A percentile compares a stretch with the other conserved stretches of the same genome.
These are phyloP conservation scores for Dipteronia dyeriana DNA, from an alignment of 345 rosid genomes.

Conservation along the genomic window DNA sequence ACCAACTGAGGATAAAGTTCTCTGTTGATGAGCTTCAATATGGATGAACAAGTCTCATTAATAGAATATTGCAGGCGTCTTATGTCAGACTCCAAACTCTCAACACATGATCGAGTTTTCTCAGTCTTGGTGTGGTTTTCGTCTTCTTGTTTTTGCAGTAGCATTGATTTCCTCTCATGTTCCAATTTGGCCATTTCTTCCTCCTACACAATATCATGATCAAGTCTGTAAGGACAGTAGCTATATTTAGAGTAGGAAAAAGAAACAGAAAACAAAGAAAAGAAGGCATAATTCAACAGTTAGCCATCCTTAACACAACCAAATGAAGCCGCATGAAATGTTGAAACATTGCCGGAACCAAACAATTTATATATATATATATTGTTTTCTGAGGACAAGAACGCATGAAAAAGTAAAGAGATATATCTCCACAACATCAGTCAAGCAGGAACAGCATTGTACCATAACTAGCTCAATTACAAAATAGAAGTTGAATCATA, in stretches of 20 bases:
- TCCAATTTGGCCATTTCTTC: conserved; percentile 76
- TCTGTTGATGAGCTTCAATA: conserved; percentile 56
- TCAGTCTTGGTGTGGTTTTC: conserved; percentile 60
- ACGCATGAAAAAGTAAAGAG: not conserved
- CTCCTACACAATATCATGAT: conserved; percentile 47
- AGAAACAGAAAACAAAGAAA: conserved; percentile 10
- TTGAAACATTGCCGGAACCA: not conserved
- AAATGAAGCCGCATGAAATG: not conserved
- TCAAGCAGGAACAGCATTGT: not conserved
- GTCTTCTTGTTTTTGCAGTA: conserved; percentile 69
- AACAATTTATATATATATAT: not conserved
- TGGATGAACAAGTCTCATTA: conserved; percentile 47
- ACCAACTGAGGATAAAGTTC: conserved; percentile 91
- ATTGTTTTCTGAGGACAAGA: not conserved
- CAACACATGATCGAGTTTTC: conserved; percentile 59
- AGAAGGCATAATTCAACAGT: not conserved
- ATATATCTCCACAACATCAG: not conserved
- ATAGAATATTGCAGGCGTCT: conserved; percentile 59
- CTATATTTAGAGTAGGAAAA: not conserved
- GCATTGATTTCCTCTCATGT: conserved; percentile 58
- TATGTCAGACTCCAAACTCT: conserved; percentile 56
- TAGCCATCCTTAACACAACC: not conserved
- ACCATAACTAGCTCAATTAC: not conserved
- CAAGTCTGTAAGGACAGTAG: not conserved
- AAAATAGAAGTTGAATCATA: not conserved